A percentile compares a stretch with the other conserved stretches of the same genome.
Evolutionary conservation across 2,329 filamentous ascomycete genomes (phyloP).

Genomic region (Penicillium corylophilum): DNA sequence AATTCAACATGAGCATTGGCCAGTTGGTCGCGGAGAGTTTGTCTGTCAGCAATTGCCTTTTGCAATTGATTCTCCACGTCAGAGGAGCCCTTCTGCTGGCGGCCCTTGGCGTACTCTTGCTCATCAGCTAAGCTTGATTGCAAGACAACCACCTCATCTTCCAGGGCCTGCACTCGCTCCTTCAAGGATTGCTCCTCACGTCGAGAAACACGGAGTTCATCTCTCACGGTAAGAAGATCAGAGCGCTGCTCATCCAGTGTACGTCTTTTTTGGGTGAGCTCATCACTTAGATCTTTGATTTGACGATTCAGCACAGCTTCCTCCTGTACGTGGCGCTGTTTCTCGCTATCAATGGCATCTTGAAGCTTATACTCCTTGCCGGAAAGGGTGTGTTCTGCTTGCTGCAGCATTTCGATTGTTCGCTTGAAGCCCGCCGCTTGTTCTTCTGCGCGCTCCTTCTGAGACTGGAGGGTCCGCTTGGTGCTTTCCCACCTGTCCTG

Average conservation of each 20-base stretch:
- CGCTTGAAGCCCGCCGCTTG: slow-evolving; percentile 66
- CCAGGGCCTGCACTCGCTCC: slow-evolving; percentile 66
- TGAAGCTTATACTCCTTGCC: slow-evolving; percentile 67
- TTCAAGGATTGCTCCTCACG: slow-evolving; percentile 61
- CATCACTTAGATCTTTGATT: slow-evolving; percentile 70
- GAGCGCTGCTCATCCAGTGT: slow-evolving; percentile 64
- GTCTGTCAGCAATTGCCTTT: slow-evolving; percentile 60
- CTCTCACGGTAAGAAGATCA: slow-evolving; percentile 65
- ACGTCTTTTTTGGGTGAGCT: slow-evolving; percentile 66
- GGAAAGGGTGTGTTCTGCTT: slow-evolving; percentile 65
- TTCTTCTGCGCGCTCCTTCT: slow-evolving; percentile 66
- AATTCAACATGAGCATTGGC: slow-evolving; percentile 61
- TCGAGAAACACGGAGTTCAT: slow-evolving; percentile 68
- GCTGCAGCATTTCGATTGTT: slow-evolving; percentile 68
- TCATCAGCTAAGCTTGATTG: slow-evolving; percentile 66
- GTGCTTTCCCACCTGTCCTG: slow-evolving; percentile 71
- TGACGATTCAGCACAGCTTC: slow-evolving; percentile 70
- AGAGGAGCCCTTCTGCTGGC: slow-evolving; percentile 57
- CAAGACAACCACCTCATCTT: slow-evolving; percentile 75
- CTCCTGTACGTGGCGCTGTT: slow-evolving; percentile 69
- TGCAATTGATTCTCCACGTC: slow-evolving; percentile 60
- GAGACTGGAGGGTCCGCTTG: slow-evolving; percentile 63
- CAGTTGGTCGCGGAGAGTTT: slow-evolving; percentile 63
- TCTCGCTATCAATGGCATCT: slow-evolving; percentile 67
- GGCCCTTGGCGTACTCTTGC: slow-evolving; percentile 59